phyloP scores from a whole-genome alignment of 208 protist species.

The Perkinsela sp. region DNA sequence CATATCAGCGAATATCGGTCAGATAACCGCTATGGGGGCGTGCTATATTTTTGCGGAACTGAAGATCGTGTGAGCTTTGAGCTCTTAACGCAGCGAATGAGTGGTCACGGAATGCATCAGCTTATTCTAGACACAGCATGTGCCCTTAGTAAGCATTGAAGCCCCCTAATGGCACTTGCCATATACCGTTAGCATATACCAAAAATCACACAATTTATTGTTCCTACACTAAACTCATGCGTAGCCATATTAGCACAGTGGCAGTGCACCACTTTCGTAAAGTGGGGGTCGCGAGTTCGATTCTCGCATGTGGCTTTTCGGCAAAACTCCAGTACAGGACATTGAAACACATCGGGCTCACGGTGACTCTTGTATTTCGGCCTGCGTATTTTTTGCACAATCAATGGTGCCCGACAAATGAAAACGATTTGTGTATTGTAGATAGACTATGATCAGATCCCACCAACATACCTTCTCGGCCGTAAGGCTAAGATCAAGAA shows the following conservation, averaged over 20 bases:
- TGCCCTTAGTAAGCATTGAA: too few relatives aligned
- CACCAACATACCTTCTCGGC: conserved; percentile 1
- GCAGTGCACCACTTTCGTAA: conserved; percentile 80
- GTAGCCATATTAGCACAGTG: conserved; percentile 64
- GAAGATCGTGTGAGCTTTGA: not conserved
- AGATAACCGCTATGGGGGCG: not conserved
- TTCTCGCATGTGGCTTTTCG: conserved; percentile 65
- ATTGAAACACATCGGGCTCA: too few relatives aligned
- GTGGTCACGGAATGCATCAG: not conserved
- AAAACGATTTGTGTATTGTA: too few relatives aligned
- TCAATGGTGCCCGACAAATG: too few relatives aligned
- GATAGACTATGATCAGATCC: too few relatives aligned
- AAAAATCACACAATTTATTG: too few relatives aligned
- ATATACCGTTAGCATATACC: too few relatives aligned
- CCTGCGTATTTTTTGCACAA: too few relatives aligned
- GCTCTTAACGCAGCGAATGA: not conserved
- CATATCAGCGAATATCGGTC: not conserved
- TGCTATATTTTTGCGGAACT: not conserved
- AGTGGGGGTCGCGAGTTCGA: conserved; percentile 77
- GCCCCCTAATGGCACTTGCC: too few relatives aligned
- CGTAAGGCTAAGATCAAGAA: conserved; percentile 1
- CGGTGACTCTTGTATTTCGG: too few relatives aligned
- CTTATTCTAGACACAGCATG: not conserved
- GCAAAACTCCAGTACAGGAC: too few relatives aligned
- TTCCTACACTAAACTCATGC: too few relatives aligned